Evolutionary conservation across 495 filamentous ascomycete species (phyloP).

Genomic region (Clohesyomyces aquaticus): DNA sequence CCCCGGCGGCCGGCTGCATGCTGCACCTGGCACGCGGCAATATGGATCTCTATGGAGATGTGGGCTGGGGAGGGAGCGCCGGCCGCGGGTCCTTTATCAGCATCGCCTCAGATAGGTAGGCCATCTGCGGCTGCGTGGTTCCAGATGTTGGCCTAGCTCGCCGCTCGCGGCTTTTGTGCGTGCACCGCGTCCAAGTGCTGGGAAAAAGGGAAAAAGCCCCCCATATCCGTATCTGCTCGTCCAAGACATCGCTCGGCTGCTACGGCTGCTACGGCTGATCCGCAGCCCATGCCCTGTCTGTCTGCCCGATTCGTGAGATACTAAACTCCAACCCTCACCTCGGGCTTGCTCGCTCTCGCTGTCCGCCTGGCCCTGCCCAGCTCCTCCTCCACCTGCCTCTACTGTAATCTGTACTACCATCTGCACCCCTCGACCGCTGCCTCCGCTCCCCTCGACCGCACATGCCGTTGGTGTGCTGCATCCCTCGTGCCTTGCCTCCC

Average conservation of each 20-base stretch:
- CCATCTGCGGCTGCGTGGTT: no score
- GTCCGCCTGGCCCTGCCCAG: no score
- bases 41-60: no score
- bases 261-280: slow-evolving; percentile 21
- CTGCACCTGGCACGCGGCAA: background rate
- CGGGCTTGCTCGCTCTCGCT: background rate
- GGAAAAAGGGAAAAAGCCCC: background rate
- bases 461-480: background rate
- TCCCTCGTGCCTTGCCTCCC: background rate
- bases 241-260: no score
- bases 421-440: background rate
- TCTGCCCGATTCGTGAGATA: slow-evolving; percentile 18
- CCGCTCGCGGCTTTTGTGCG: no score
- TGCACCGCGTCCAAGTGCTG: no score
- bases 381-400: background rate
- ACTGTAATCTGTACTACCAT: background rate
- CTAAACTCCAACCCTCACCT: slow-evolving; percentile 9
- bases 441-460: background rate
- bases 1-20: no score
- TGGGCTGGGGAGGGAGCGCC: background rate
- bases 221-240: no score
- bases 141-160: no score
- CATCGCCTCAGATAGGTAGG: no score
- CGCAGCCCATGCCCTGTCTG: slow-evolving; percentile 1
- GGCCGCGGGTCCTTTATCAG: background rate